A percentile compares a stretch with the other conserved stretches of the same genome.
Evolutionary conservation across 306 rosid species (phyloP).

Genomic region (Lablab purpureus): DNA sequence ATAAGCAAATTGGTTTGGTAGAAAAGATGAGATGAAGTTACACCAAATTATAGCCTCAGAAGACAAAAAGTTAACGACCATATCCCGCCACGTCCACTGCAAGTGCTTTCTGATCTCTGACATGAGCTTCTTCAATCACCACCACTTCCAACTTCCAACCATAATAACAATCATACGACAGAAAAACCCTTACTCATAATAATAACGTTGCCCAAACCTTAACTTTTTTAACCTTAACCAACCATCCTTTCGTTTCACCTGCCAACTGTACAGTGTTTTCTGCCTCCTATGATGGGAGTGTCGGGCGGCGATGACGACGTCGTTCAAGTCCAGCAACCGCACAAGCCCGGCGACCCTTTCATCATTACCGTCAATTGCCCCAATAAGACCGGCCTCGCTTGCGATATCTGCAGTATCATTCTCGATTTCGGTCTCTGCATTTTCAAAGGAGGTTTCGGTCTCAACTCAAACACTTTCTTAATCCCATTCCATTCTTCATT

Average conservation of each 20-base stretch:
- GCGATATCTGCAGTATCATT: slow-evolving; percentile 72
- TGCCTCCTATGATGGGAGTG: slow-evolving; percentile 52
- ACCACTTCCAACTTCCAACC: not conserved
- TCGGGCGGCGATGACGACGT: slow-evolving; percentile 62
- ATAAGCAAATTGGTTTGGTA: not conserved
- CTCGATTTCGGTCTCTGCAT: slow-evolving; percentile 76
- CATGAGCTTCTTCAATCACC: slow-evolving; percentile 33
- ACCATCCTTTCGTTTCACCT: not conserved
- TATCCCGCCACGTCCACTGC: slow-evolving; percentile 27
- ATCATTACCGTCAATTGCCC: slow-evolving; percentile 79
- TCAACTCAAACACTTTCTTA: not conserved
- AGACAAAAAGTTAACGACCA: not conserved
- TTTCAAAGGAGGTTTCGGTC: slow-evolving; percentile 67
- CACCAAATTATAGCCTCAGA: not conserved
- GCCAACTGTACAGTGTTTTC: not conserved
- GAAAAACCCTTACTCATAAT: not conserved
- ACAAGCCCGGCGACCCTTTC: slow-evolving; percentile 56
- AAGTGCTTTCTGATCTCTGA: slow-evolving; percentile 41
- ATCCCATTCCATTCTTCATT: not conserved
- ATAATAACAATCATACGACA: not conserved
- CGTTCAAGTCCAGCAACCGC: slow-evolving; percentile 62
- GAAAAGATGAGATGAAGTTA: not conserved
- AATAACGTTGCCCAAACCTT: not conserved
- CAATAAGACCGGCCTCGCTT: slow-evolving; percentile 76
- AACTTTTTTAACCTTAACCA: slow-evolving; percentile 6